Percentiles rank a stretch among this genome's conserved stretches.
These are phyloP conservation scores for Lasiosphaeris hirsuta DNA, from an alignment of 495 filamentous ascomycete species.

Conservation along the genomic window DNA sequence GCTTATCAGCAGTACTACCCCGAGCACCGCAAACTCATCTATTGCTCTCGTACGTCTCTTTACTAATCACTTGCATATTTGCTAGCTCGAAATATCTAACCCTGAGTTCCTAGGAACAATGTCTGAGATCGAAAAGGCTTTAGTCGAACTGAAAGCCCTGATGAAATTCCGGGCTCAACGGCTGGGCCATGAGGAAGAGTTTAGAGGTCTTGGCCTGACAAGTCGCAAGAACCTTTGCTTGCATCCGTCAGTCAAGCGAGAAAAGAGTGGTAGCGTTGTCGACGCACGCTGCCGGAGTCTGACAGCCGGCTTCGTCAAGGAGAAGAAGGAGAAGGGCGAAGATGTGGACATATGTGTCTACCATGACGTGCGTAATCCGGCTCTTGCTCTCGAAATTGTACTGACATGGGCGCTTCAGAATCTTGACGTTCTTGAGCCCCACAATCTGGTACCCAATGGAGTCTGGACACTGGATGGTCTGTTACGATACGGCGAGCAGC, in stretches of 20 bases:
- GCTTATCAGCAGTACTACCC: constrained; percentile 92
- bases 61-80: neutral
- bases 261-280: constrained; percentile 91
- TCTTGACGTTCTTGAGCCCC: constrained; percentile 87
- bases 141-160: constrained; percentile 83
- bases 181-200: constrained; percentile 85
- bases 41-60: constrained; percentile 76
- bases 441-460: constrained; percentile 87
- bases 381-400: neutral
- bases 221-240: constrained; percentile 97
- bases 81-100: neutral
- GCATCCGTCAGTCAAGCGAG: constrained; percentile 89
- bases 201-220: constrained; percentile 84
- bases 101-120: constrained; percentile 56
- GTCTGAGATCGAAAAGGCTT: constrained; percentile 94
- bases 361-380: constrained; percentile 66
- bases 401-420: constrained; percentile 53
- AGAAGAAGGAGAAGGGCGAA: constrained; percentile 92
- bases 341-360: constrained; percentile 92
- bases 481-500: constrained; percentile 81
- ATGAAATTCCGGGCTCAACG: constrained; percentile 92
- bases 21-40: constrained; percentile 91
- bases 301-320: constrained; percentile 94
- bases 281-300: constrained; percentile 93
- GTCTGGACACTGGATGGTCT: constrained; percentile 95